Percentiles rank a stretch among this genome's conserved stretches.
Conservation (phyloP, 1,284 basidiomycete genomes). For the Ganoderma lingzhi region DNA sequence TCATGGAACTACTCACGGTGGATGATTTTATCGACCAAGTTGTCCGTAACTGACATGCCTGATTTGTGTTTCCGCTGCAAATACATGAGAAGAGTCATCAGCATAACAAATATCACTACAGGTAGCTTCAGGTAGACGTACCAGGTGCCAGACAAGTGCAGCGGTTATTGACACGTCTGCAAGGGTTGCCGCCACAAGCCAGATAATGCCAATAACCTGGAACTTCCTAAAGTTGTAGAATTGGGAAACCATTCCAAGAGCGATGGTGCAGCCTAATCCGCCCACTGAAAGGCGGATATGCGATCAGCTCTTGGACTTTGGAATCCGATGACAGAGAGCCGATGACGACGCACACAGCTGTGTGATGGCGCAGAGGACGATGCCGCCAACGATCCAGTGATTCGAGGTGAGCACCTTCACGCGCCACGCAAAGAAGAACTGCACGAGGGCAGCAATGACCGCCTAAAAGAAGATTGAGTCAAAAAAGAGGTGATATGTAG, state of each 20-base stretch:
- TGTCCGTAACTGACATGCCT: slow-evolving; percentile 15
- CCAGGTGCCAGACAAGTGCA: slow-evolving; percentile 1
- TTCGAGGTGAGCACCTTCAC: slow-evolving; percentile 35
- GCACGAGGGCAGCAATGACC: slow-evolving; percentile 43
- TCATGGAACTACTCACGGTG: not conserved
- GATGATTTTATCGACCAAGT: not conserved
- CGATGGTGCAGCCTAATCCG: not conserved
- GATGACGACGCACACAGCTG: not conserved
- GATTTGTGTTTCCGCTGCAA: slow-evolving; percentile 2
- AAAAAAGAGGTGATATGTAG: not conserved
- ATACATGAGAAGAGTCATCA: not conserved
- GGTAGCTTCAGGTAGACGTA: not conserved
- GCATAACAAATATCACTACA: not conserved
- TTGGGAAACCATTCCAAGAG: not conserved
- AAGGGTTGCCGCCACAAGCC: not conserved
- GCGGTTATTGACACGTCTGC: not conserved
- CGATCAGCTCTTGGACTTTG: not conserved
- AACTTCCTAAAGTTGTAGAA: not conserved
- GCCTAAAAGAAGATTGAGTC: slow-evolving; percentile 40
- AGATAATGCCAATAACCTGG: not conserved
- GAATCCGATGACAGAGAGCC: not conserved
- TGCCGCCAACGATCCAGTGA: slow-evolving; percentile 4
- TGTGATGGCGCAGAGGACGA: slow-evolving; percentile 3
- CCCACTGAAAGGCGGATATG: not conserved
- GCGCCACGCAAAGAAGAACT: slow-evolving; percentile 49